phyloP scores from a whole-genome alignment of 2,329 filamentous ascomycete genomes.

The Fusarium sp. region DNA sequence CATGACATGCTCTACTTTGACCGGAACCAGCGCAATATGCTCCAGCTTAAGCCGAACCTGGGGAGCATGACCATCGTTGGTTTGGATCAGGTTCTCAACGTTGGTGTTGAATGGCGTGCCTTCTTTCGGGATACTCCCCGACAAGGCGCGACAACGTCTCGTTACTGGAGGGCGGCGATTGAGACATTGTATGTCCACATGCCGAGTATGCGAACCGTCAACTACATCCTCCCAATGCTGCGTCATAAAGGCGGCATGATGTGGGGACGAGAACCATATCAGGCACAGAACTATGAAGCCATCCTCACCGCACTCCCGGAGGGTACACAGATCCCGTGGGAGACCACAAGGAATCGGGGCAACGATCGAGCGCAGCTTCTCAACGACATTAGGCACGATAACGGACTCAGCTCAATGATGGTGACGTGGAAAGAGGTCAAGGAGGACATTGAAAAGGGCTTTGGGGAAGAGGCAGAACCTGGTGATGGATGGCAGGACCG shows the following conservation, averaged over 20 bases:
- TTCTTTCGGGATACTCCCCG: conserved; percentile 45
- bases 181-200: conserved; percentile 39
- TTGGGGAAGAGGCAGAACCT: conserved; percentile 10
- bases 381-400: neutral
- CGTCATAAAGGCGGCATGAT: conserved; percentile 43
- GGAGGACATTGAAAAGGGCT: conserved; percentile 29
- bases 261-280: conserved; percentile 46
- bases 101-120: conserved; percentile 47
- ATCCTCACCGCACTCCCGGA: conserved; percentile 37
- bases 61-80: conserved; percentile 26
- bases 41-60: conserved; percentile 25
- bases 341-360: conserved; percentile 22
- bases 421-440: conserved; percentile 35
- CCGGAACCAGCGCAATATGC: conserved; percentile 39
- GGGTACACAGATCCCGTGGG: conserved; percentile 42
- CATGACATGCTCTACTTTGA: conserved; percentile 48
- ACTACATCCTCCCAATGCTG: conserved; percentile 44
- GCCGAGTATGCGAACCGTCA: conserved; percentile 39
- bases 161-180: conserved; percentile 38
- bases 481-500: neutral
- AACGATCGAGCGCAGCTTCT: conserved; percentile 3
- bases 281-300: conserved; percentile 26
- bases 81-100: conserved; percentile 43
- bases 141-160: conserved; percentile 35
- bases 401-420: conserved; percentile 3